A percentile compares a stretch with the other conserved stretches of the same genome.
phyloP scores from a whole-genome alignment of 257 asterid species.

The Solanum habrochaites region DNA sequence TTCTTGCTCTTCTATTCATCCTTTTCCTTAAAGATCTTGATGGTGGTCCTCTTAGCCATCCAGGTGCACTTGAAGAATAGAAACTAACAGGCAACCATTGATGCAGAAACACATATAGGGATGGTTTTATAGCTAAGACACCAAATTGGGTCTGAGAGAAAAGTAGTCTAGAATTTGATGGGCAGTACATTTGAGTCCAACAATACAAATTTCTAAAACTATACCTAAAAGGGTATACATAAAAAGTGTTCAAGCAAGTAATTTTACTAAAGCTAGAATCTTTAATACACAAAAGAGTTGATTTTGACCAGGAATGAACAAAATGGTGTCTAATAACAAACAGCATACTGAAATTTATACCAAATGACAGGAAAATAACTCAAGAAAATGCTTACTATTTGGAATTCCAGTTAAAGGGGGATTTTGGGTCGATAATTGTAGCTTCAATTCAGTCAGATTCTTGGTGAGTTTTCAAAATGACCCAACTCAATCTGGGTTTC shows the following conservation, averaged over 20 bases:
- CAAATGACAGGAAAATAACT: not conserved
- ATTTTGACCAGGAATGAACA: not conserved
- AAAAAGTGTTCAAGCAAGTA: not conserved
- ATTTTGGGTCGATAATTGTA: not conserved
- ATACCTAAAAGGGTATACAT: not conserved
- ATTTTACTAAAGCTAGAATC: not conserved
- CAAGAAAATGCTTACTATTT: not conserved
- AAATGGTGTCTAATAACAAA: not conserved
- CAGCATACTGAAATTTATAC: not conserved
- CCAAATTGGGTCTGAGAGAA: not conserved
- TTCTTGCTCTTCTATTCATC: constrained; percentile 56
- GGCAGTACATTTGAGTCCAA: not conserved
- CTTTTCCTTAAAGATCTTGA: constrained; percentile 67
- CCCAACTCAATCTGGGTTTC: not conserved
- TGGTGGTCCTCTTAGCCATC: constrained; percentile 44
- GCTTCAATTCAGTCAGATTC: not conserved
- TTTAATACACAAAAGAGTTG: not conserved
- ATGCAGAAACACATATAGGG: not conserved
- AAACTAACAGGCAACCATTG: constrained; percentile 9
- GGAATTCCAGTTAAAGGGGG: not conserved
- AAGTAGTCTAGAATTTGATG: not conserved
- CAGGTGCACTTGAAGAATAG: constrained; percentile 33
- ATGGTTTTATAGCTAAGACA: not conserved
- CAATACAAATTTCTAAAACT: not conserved
- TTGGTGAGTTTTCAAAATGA: not conserved